Evolutionary conservation across 1,139 yeast genomes (phyloP), one percentile per base, ranked within the genome.

Genomic region (Pichia sp.): DNA sequence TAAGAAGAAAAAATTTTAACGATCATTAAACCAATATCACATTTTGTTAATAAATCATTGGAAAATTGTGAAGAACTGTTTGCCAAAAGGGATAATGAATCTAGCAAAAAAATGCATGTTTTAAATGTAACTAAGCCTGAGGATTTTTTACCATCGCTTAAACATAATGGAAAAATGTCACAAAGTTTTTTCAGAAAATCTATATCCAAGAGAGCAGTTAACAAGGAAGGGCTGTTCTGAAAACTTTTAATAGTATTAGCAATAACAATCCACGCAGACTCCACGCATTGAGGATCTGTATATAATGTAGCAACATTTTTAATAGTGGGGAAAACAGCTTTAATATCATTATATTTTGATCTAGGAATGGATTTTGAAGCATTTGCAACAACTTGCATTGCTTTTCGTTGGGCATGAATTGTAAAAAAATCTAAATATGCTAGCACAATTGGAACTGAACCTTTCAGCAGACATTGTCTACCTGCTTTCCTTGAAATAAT

Each of bases 391-490:
- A 87, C 86, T 2, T 73, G 70, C 42, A 90, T 69, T 33, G 95
- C 88, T 56, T 88, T 86, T 50, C 95, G 72, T 65, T 92, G 98
- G 0, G 95, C 88, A 66, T 88, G 96, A 31, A 83, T 75, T 1
- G 96, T 86, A 63, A 92, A 83, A 60, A 92, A 92, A 64, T 92
- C 98, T 54, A 89, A 72, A 60, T 82, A 87, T 58, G 79, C 80
- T 42, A 92, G 66, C 55, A 88, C 83, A 0, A 88, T 81, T 4
- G 74, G 68, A 28, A 90, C 66, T 7, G 94, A 86, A 37, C 86
- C 83, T 50, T 79, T 74, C 18, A 69, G 61, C 44, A 83, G 66
- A 31, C 84, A 73, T 37, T 70, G 74, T 45, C 68, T 64, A 2
- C 82, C 76, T 7, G 76, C 71, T 40, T 76, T 75, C 51, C 82